Evolutionary conservation across 306 rosid species (phyloP), one percentile per base, ranked within the genome.

Genomic region (Dryas octopetala): DNA sequence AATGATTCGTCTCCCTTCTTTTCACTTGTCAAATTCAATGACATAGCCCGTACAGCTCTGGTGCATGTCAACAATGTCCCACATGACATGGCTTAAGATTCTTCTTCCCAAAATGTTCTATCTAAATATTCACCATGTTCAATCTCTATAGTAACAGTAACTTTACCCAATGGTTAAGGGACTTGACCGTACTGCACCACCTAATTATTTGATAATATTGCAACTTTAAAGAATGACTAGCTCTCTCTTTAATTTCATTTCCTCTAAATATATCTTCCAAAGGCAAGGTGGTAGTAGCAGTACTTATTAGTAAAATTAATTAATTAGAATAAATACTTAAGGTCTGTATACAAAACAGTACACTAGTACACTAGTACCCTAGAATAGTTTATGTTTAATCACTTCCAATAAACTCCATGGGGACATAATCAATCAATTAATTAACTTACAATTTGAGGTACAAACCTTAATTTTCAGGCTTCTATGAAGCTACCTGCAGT

Each of bases 41-140:
- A 83, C 79, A 78, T 28, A 74, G 38, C 38, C 38, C 23, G 23
- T 23, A 66, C 53, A 77, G 74, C 80, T 71, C 79, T 73, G 38
- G 3, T 73, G 19, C 19, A 19, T 19, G 76, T 74, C 81, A 71
- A 74, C 43, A 68, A 58, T 51, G 81, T 76, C 84, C 79, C 79
- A 79, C 85, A 58, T 83, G 81, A 83, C 70, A 73, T 60, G 81
- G 79, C 81, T 78, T 73, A 32, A 63, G 83, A 82, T 79, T 74
- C 83, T 51, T 78, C 76, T 62, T 78, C 80, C 58, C 5, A 17
- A 1, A 13, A 32, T 57, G 41, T 55, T 11, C 4, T 17, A 12
- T 23, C 51, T 54, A 65, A 1, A 43, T 10, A n/a, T 32, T 50
- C 62, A 16, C 50, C 62, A n/a, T 32, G 38, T 64, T 54, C 44